phyloP scores from a whole-genome alignment of 2,329 filamentous ascomycete species.

The Fusarium longipes region DNA sequence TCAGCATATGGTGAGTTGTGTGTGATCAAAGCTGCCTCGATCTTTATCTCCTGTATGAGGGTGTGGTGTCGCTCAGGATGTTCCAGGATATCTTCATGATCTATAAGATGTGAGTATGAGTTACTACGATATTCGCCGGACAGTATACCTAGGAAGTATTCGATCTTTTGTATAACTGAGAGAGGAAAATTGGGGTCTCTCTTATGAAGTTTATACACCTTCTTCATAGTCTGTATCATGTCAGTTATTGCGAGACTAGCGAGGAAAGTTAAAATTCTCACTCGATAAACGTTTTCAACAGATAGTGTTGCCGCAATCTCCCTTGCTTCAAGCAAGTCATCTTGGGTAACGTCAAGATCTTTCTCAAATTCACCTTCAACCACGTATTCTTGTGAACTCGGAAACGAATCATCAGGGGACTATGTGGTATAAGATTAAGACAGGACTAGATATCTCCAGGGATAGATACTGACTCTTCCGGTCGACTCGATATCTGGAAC shows the following conservation, averaged over 20 bases:
- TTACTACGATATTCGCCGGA: not conserved
- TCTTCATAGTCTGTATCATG: slow-evolving; percentile 48
- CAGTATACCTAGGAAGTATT: slow-evolving; percentile 51
- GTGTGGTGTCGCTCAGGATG: slow-evolving; percentile 53
- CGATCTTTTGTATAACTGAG: slow-evolving; percentile 50
- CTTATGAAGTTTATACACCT: slow-evolving; percentile 50
- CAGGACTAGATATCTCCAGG: too few relatives aligned
- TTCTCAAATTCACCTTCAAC: slow-evolving; percentile 12
- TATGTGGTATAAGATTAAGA: not conserved
- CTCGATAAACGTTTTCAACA: slow-evolving; percentile 50
- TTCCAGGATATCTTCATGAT: slow-evolving; percentile 48
- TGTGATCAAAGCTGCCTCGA: slow-evolving; percentile 62
- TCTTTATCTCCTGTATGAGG: slow-evolving; percentile 62
- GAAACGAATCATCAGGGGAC: not conserved
- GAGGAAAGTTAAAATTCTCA: slow-evolving; percentile 8
- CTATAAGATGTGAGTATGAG: slow-evolving; percentile 22
- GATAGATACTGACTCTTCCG: slow-evolving; percentile 13
- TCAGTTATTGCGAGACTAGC: not conserved
- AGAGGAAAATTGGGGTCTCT: slow-evolving; percentile 55
- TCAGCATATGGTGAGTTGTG: slow-evolving; percentile 67
- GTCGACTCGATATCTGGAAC: not conserved
- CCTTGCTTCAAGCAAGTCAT: slow-evolving; percentile 59
- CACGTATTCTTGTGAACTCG: not conserved
- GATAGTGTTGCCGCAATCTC: slow-evolving; percentile 51
- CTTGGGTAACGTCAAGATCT: slow-evolving; percentile 54